phyloP scores from a whole-genome alignment of 192 early-diverging fungal species.

The Linnemannia elongata region DNA sequence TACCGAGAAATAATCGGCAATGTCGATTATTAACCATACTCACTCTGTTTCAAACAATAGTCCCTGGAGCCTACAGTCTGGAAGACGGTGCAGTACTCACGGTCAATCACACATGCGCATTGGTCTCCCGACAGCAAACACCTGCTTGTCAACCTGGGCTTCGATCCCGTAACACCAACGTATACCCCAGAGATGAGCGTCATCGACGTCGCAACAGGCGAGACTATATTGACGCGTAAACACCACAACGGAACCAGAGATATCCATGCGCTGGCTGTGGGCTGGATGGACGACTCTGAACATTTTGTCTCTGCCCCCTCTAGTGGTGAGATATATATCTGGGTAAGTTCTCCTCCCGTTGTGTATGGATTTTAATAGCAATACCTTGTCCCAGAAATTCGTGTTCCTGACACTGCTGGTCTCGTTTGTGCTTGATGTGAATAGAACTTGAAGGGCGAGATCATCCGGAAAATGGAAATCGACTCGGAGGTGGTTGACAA shows the following conservation, averaged over 20 bases:
- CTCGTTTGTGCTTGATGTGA: neutral
- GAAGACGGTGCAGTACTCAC: slow-evolving; percentile 28
- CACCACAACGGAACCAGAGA: slow-evolving; percentile 11
- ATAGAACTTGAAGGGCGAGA: slow-evolving; percentile 40
- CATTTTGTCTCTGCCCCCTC: slow-evolving; percentile 30
- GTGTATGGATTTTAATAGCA: neutral
- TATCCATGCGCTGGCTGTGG: slow-evolving; percentile 23
- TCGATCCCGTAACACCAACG: neutral
- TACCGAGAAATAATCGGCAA: neutral
- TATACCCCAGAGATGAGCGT: slow-evolving; percentile 20
- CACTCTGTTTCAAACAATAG: slow-evolving; percentile 14
- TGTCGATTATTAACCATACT: neutral
- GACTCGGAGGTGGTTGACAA: neutral
- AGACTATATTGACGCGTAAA: slow-evolving; percentile 24
- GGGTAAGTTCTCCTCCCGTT: slow-evolving; percentile 29
- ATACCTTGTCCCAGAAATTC: neutral
- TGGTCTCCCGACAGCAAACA: slow-evolving; percentile 48
- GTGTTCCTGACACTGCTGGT: neutral
- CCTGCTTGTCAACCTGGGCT: slow-evolving; percentile 35
- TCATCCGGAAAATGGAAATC: slow-evolving; percentile 19
- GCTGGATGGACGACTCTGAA: slow-evolving; percentile 37
- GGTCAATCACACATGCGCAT: slow-evolving; percentile 36
- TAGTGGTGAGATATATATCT: slow-evolving; percentile 6
- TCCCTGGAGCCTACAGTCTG: slow-evolving; percentile 37
- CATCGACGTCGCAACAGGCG: slow-evolving; percentile 27